phyloP scores from a whole-genome alignment of 352 stramenopile species.

The Pilasporangium apinafurcum region DNA sequence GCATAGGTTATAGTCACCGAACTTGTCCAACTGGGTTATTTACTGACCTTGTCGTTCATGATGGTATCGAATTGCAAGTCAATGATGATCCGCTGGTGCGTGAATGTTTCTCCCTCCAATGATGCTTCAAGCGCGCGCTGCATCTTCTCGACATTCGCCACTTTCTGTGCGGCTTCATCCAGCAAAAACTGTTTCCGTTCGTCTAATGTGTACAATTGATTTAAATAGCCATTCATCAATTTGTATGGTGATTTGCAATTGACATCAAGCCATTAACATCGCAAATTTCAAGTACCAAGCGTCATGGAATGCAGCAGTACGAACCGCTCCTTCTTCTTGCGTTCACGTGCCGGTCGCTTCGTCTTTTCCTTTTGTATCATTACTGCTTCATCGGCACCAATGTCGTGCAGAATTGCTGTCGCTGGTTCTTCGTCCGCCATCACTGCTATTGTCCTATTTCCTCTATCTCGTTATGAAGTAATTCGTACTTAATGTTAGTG shows the following conservation, averaged over 20 bases:
- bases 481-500: too few relatives aligned
- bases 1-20: neutral
- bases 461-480: too few relatives aligned
- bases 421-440: neutral
- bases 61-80: conserved; percentile 72
- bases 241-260: too few relatives aligned
- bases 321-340: conserved; percentile 45
- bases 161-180: conserved; percentile 29
- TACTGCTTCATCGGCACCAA: neutral
- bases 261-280: too few relatives aligned
- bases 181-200: conserved; percentile 41
- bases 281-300: conserved; percentile 29
- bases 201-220: too few relatives aligned
- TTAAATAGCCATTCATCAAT: too few relatives aligned
- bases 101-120: conserved; percentile 8
- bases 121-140: too few relatives aligned
- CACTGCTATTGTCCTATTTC: too few relatives aligned
- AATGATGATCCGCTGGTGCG: conserved; percentile 44
- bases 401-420: neutral
- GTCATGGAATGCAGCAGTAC: conserved; percentile 58
- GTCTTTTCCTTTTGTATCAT: neutral
- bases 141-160: conserved; percentile 19
- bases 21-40: neutral
- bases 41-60: conserved; percentile 71
- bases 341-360: conserved; percentile 28